Base-by-base conservation (phyloP, 768 basidiomycete species). In the Polyporus arcularius region DNA sequence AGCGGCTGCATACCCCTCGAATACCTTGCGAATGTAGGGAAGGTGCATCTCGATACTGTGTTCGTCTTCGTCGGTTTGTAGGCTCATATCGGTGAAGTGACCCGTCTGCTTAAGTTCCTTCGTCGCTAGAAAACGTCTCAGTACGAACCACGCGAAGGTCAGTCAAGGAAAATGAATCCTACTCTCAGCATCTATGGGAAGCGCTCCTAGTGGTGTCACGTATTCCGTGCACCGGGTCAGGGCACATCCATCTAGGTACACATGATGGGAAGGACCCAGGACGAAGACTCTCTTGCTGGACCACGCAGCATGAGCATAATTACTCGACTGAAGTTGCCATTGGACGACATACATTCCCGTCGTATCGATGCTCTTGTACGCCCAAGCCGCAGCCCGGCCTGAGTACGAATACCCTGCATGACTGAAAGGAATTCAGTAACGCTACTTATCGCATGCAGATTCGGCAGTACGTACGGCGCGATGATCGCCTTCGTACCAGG, bases 31-130 rank as follows among this genome's bases (percentile, higher is more conserved):
- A 43, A 97, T 78, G 72, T 93, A 96, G 5, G 96, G 95, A 16
- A 98, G 82, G 68, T 98, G 96, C 93, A 99, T 96, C 77, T 99
- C 97, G 56, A 99, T 85, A 70, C 93, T 96, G 72, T 99, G 97
- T 69, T 99, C 97, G 31, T 89, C 92, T 74, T 95, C 94, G 70
- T 99, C 97, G 2, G 85, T 86, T 2, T 76, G 67, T 2, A 80
- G 65, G 16, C 75, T 76, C 85, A 99, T 87, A 10, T 79, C 75
- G 40, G 82, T 79, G 66, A 98, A 98, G 55, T 85, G 75, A 1
- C 85, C 85, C 0, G 90, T 90, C 3, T 73, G 75, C 31, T 78
- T 76, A 21, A 96, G 79, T 65, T 91, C 84, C 7, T 78, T 71
- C 59, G 91, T 86, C 2, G 85, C 94, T 96, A 64, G 1, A 26